A percentile compares a stretch with the other conserved stretches of the same genome.
These are phyloP conservation scores for Tylopilus balloui DNA, from an alignment of 768 basidiomycete species.

Conservation along the genomic window DNA sequence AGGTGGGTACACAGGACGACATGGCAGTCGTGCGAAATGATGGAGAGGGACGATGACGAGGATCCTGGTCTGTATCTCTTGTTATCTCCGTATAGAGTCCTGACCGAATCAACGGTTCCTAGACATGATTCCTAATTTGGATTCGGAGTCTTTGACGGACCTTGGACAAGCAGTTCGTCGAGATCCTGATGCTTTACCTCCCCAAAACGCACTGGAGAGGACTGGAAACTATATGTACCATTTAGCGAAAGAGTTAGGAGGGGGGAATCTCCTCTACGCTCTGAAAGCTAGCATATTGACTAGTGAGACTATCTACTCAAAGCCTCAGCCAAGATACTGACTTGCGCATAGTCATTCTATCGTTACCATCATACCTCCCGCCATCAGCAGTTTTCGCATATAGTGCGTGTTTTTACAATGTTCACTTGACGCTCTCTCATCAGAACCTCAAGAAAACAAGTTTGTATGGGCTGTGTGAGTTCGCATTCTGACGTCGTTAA, in stretches of 20 bases:
- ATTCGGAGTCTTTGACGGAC: conserved; percentile 40
- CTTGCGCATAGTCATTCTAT: conserved; percentile 45
- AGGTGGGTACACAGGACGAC: conserved; percentile 40
- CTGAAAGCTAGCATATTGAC: conserved; percentile 68
- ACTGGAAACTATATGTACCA: conserved; percentile 45
- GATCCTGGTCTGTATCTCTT: conserved; percentile 45
- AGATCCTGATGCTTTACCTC: conserved; percentile 74
- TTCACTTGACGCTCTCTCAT: conserved; percentile 3
- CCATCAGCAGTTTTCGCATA: conserved; percentile 55
- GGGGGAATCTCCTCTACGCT: conserved; percentile 64
- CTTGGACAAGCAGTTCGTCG: conserved; percentile 53
- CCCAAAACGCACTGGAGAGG: conserved; percentile 52
- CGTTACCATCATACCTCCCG: conserved; percentile 57
- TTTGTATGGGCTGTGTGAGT: conserved; percentile 70
- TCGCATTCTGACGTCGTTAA: neutral
- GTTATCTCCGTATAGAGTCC: neutral
- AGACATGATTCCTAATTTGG: conserved; percentile 58
- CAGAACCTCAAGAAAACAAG: conserved; percentile 43
- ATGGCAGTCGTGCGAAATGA: conserved; percentile 43
- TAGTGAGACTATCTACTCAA: conserved; percentile 32
- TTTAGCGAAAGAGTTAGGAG: conserved; percentile 36
- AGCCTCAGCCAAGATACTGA: neutral
- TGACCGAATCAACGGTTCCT: neutral
- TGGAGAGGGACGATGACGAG: conserved; percentile 57
- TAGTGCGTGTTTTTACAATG: conserved; percentile 34